These are phyloP conservation scores for Syzygium aqueum DNA, from an alignment of 345 rosid species.

Conservation along the genomic window DNA sequence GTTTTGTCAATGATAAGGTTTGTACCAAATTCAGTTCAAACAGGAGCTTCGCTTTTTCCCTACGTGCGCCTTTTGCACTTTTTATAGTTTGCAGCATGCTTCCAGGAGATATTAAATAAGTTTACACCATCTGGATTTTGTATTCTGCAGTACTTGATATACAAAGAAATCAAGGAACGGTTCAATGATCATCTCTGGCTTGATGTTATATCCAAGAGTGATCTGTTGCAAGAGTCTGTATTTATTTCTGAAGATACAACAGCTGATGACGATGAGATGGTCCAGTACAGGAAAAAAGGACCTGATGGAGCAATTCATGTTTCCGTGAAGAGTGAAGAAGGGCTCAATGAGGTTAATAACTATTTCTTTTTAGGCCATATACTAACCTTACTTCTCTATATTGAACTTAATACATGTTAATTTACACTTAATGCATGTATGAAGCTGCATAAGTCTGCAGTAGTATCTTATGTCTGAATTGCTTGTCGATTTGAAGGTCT, in stretches of 20 bases:
- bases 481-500: neutral
- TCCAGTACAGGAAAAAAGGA: slow-evolving; percentile 50
- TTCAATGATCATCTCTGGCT: slow-evolving; percentile 66
- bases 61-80: neutral
- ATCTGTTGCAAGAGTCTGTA: slow-evolving; percentile 50
- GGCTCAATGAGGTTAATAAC: slow-evolving; percentile 49
- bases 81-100: neutral
- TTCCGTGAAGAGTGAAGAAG: slow-evolving; percentile 58
- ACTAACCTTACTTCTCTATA: neutral
- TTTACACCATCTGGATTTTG: neutral
- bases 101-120: neutral
- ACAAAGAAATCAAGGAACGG: slow-evolving; percentile 73
- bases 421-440: neutral
- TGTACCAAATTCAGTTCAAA: too few relatives aligned
- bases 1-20: too few relatives aligned
- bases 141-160: slow-evolving; percentile 55
- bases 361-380: neutral
- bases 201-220: slow-evolving; percentile 87
- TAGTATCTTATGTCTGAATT: neutral
- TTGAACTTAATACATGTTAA: neutral
- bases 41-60: neutral
- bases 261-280: slow-evolving; percentile 36
- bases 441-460: neutral
- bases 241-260: slow-evolving; percentile 48
- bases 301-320: slow-evolving; percentile 65